Evolutionary conservation across 2,329 filamentous ascomycete genomes (phyloP).

Genomic region (Penicillium sumatraense): DNA sequence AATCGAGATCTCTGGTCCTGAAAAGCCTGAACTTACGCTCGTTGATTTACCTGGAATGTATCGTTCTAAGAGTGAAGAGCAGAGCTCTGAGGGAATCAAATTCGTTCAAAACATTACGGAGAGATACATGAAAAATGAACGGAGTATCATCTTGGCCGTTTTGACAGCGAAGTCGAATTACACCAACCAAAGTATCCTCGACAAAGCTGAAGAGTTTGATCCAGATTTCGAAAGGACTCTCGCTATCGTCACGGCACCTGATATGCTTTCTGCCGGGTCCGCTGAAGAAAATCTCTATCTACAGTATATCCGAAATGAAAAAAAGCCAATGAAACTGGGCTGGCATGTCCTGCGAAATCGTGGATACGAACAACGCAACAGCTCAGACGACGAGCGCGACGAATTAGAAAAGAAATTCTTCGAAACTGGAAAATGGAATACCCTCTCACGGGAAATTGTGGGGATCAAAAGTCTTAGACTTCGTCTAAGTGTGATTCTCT

Average conservation of each 20-base stretch:
- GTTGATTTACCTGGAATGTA: constrained; percentile 67
- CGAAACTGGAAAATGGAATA: constrained; percentile 29
- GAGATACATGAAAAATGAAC: constrained; percentile 60
- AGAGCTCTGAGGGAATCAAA: constrained; percentile 56
- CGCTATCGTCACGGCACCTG: constrained; percentile 55
- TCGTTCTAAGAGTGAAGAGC: constrained; percentile 57
- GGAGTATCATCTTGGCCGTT: constrained; percentile 65
- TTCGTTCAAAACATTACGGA: constrained; percentile 56
- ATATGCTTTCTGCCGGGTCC: constrained; percentile 42
- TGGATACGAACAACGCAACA: constrained; percentile 39
- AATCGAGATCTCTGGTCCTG: constrained; percentile 63
- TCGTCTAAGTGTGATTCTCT: constrained; percentile 43
- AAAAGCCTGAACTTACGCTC: constrained; percentile 64
- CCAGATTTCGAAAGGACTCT: constrained; percentile 39
- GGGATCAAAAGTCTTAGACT: constrained; percentile 43
- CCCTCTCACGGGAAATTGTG: constrained; percentile 27
- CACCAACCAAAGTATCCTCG: constrained; percentile 63
- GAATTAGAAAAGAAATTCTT: constrained; percentile 41
- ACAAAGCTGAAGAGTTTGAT: constrained; percentile 48
- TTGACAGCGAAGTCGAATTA: constrained; percentile 56
- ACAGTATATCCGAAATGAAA: constrained; percentile 46
- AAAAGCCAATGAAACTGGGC: constrained; percentile 48
- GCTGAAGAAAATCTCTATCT: constrained; percentile 42
- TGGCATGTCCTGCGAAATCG: constrained; percentile 57
- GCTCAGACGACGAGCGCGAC: constrained; percentile 34